Evolutionary conservation across 441 rosid species (phyloP), one percentile per base, ranked within the genome.

Genomic region (Populus hybrid): DNA sequence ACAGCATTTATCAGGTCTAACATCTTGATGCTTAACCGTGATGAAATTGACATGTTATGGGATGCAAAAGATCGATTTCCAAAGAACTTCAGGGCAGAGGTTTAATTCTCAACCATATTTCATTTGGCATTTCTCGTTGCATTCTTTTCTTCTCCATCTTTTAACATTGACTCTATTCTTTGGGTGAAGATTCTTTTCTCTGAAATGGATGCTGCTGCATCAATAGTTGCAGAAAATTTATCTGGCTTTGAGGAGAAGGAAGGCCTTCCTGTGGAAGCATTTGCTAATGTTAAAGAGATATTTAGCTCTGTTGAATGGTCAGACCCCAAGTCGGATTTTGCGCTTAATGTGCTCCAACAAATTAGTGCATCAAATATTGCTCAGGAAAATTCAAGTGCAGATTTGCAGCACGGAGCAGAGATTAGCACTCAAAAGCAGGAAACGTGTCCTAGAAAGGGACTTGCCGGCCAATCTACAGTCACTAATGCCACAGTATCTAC

Each of bases 1-100:
- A 91, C 97, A 18, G 95, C 98, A 71, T 94, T 95, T 84, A 94
- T 95, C 65, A 87, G 98, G 83, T 94, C 98, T 78, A 95, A 95
- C 72, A 95, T 95, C 80, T 86, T 95, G 89, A 95, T 95, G 89
- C 93, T 95, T 69, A 95, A 90, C 73, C 92, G 88, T 73, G 98
- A 95, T 74, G 99, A 95, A 80, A 88, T 95, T 77, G 99, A 94
- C 84, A 89, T 85, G 61, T 79, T 91, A 72, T 95, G 99, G 99
- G 89, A 91, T 81, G 84, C 87, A 66, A 92, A 90, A 84, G 97
- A 90, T 75, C 86, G 77, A 76, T 95, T 94, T 81, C 95, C 97
- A 67, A 94, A 88, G 89, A 89, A 88, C 71, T 95, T 95, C 87
- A 93, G 95, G 83, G 93, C 92, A 67, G 99, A 95, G 99, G 99